Conservation (phyloP, 345 rosid genomes). For the Pugionium dolabratum region DNA sequence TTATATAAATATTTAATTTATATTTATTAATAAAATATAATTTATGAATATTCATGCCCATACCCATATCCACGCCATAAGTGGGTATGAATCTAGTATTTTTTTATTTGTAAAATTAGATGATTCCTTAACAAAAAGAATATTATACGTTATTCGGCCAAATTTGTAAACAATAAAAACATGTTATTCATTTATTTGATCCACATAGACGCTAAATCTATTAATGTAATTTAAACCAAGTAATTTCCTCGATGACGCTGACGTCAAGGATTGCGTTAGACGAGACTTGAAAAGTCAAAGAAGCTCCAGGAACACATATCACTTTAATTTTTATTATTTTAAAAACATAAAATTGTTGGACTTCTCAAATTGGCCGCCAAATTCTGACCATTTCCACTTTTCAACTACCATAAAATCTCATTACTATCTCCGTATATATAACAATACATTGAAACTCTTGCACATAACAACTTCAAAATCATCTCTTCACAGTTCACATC, state of each 20-base stretch:
- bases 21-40: no score
- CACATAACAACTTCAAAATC: conserved; percentile 17
- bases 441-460: conserved; percentile 18
- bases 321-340: background rate
- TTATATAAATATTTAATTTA: no score
- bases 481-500: conserved; percentile 18
- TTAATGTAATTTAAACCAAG: conserved; percentile 21
- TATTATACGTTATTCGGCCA: background rate
- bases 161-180: conserved; percentile 17
- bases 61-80: no score
- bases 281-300: conserved; percentile 28
- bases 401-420: conserved; percentile 26
- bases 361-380: conserved; percentile 16
- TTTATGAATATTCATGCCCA: no score
- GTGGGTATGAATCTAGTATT: no score
- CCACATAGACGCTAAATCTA: background rate
- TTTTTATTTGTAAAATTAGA: background rate
- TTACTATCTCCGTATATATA: conserved; percentile 20
- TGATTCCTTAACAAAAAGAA: background rate
- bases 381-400: conserved; percentile 14
- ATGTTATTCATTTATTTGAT: conserved; percentile 26
- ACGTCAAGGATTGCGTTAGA: conserved; percentile 29
- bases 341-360: conserved; percentile 10
- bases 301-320: conserved; percentile 12
- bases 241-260: conserved; percentile 8